Base-by-base conservation (phyloP, 2,329 filamentous ascomycete species). In the Arthrobotrys entomopaga region DNA sequence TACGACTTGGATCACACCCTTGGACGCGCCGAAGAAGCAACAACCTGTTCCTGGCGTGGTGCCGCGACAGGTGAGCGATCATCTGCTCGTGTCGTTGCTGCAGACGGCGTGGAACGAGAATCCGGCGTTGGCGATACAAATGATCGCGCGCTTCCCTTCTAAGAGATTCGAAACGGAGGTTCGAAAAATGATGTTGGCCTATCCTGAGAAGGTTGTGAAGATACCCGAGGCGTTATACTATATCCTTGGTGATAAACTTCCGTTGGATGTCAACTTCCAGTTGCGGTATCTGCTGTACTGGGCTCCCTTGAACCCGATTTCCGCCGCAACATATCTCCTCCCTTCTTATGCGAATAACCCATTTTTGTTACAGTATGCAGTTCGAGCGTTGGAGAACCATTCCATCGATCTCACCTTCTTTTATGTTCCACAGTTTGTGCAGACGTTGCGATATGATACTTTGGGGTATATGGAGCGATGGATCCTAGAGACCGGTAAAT, bases 341-440 rank as follows among this genome's bases (percentile, higher is more conserved):
- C 96, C 96, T 0, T 89, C 90, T 0, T 99, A 96, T 81, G 89
- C 89, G 46, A 94, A 97, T 79, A 90, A 99, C 79, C 91, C 96
- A 0, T 96, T 93, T 82, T 86, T 99, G 61, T 88, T 98, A 43
- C 96, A 99, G 81, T 99, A 98, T 81, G 95, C 95, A 0, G 96
- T 99, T 89, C 88, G 93, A 79, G 92, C 95, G 2, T 82, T 99
- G 54, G 95, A 99, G 80, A 93, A 91, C 78, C 95, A 99, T 79
- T 90, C 93, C 0, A 90, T 97, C n/a, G 95, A 98, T 80, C 89
- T 98, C 19, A 97, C 94, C 0, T 99, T 99, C 85, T 99, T 98
- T 82, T 98, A 97, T 80, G 95, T 99, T 1, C 95, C 96, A 5
- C 95, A 99, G 81, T 96, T 99, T 78, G 95, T 99, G 13, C 95